These are phyloP conservation scores for Thermothielavioides terrestris DNA, from an alignment of 495 filamentous ascomycete species.

Conservation along the genomic window DNA sequence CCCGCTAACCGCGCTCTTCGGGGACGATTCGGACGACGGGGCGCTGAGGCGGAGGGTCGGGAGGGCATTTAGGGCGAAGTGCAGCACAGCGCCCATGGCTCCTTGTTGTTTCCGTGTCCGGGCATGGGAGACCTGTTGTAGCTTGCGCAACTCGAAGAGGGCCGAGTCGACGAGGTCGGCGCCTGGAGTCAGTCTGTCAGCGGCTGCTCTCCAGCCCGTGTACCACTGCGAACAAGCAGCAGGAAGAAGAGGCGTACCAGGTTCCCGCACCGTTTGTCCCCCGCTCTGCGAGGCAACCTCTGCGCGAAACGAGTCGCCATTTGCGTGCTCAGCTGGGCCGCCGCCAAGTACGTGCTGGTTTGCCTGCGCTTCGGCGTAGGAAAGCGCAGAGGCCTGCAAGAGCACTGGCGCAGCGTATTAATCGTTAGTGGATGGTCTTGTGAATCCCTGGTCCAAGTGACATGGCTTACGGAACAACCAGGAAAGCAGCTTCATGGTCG, in stretches of 20 bases:
- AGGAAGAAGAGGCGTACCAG: slow-evolving; percentile 20
- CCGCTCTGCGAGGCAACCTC: slow-evolving; percentile 18
- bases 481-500: slow-evolving; percentile 33
- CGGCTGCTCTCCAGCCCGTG: neutral
- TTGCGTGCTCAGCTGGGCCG: slow-evolving; percentile 14
- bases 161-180: slow-evolving; percentile 39
- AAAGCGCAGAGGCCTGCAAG: slow-evolving; percentile 34
- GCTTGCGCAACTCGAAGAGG: slow-evolving; percentile 34
- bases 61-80: slow-evolving; percentile 31
- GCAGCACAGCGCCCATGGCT: slow-evolving; percentile 29
- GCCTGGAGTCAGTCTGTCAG: slow-evolving; percentile 23
- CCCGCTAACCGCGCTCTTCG: slow-evolving; percentile 21
- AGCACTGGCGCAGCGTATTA: slow-evolving; percentile 34
- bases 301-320: slow-evolving; percentile 20
- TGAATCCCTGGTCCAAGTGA: neutral
- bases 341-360: slow-evolving; percentile 28
- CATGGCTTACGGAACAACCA: slow-evolving; percentile 37
- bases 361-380: slow-evolving; percentile 24
- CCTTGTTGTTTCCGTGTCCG: slow-evolving; percentile 31
- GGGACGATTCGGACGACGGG: slow-evolving; percentile 26
- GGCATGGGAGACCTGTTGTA: slow-evolving; percentile 29
- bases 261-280: slow-evolving; percentile 16
- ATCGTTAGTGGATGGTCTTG: slow-evolving; percentile 10
- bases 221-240: no score
- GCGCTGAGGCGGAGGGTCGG: slow-evolving; percentile 36